Evolutionary conservation across 345 rosid species (phyloP).

Genomic region (Xanthoceras sorbifolium): DNA sequence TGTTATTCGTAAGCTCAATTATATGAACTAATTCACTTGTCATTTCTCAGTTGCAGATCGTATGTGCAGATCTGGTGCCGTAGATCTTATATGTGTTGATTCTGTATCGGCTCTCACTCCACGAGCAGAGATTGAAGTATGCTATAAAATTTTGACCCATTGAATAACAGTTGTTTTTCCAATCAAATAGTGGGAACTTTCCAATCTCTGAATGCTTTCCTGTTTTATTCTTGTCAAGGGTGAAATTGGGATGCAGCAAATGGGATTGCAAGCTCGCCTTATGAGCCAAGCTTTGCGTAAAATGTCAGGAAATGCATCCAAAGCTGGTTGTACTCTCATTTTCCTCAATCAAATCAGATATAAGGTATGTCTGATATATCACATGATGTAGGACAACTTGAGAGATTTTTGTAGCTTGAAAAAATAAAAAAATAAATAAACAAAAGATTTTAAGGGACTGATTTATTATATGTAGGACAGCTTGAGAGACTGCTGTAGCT

Average conservation of each 20-base stretch:
- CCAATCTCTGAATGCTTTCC: conserved; percentile 9
- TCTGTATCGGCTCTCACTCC: conserved; percentile 99
- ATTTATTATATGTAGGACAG: too few species aligned
- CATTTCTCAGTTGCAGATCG: conserved; percentile 85
- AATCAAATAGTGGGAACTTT: conserved; percentile 1
- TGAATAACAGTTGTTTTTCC: not conserved
- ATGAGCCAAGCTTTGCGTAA: conserved; percentile 99
- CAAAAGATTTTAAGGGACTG: not conserved
- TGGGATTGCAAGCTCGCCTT: conserved; percentile 97
- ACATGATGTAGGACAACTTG: not conserved
- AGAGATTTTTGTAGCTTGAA: not conserved
- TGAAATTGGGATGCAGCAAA: conserved; percentile 99
- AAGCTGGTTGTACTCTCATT: conserved; percentile 95
- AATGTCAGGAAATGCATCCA: conserved; percentile 99
- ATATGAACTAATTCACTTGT: conserved; percentile 27
- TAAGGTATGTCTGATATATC: conserved; percentile 55
- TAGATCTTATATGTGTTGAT: conserved; percentile 94
- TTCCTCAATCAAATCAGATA: conserved; percentile 94
- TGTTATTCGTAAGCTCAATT: not conserved
- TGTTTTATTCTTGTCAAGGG: conserved; percentile 48
- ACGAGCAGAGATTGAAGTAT: conserved; percentile 96
- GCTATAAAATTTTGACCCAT: conserved; percentile 7
- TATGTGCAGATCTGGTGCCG: conserved; percentile 96
- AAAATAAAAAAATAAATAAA: too few species aligned
- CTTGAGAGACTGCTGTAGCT: too few species aligned